Conservation (phyloP, 2,329 filamentous ascomycete species). For the Fusarium vanettenii region DNA sequence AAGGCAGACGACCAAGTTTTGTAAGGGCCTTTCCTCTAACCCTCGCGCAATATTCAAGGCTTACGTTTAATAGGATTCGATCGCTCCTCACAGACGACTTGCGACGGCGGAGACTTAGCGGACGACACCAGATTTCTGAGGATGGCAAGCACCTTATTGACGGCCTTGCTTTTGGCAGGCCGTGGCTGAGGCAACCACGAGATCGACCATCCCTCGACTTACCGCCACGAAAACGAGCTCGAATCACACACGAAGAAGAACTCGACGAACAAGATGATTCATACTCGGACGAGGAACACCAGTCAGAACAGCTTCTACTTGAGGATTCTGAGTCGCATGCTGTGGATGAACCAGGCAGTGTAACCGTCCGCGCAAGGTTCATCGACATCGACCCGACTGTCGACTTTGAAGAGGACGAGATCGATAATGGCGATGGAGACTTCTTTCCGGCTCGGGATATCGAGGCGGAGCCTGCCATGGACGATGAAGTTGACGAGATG, state of each 20-base stretch:
- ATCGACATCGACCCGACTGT: constrained; percentile 32
- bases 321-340: constrained; percentile 42
- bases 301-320: constrained; percentile 45
- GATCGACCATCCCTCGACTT: constrained; percentile 76
- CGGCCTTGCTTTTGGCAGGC: constrained; percentile 84
- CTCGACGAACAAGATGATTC: constrained; percentile 49
- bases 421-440: constrained; percentile 46
- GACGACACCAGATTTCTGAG: constrained; percentile 81
- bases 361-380: constrained; percentile 34
- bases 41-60: not conserved
- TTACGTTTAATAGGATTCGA: constrained; percentile 70
- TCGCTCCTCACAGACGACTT: constrained; percentile 81
- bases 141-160: constrained; percentile 87
- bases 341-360: constrained; percentile 26
- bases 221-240: constrained; percentile 77
- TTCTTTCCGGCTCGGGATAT: constrained; percentile 8
- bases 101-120: constrained; percentile 76
- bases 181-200: constrained; percentile 69
- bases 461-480: not conserved
- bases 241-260: constrained; percentile 60
- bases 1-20: constrained; percentile 87
- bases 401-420: constrained; percentile 27
- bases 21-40: constrained; percentile 59
- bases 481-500: constrained; percentile 29
- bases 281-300: constrained; percentile 48